Evolutionary conservation across 192 early-diverging fungal species (phyloP).

Genomic region (Podila clonocystis): DNA sequence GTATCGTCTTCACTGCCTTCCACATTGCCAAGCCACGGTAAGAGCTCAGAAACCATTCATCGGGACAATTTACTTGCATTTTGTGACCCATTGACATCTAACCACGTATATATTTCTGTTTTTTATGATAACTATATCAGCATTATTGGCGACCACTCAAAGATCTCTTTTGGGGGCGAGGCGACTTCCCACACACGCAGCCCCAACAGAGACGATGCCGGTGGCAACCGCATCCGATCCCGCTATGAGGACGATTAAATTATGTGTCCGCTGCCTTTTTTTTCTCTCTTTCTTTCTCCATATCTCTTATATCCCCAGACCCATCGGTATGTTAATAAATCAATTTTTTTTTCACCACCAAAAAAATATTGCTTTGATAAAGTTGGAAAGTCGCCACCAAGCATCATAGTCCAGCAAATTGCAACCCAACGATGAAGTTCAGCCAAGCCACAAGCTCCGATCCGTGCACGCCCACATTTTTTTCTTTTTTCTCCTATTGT

Average conservation of each 20-base stretch:
- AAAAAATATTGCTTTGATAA: too few species aligned
- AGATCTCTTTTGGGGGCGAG: conserved; percentile 70
- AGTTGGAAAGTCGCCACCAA: too few species aligned
- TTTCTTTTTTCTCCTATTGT: too few species aligned
- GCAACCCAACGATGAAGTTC: too few species aligned
- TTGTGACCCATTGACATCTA: background rate
- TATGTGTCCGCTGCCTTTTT: background rate
- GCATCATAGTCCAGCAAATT: too few species aligned
- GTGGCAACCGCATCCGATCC: conserved; percentile 46
- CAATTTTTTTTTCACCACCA: background rate
- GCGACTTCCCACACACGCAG: conserved; percentile 52
- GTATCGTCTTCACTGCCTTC: conserved; percentile 86
- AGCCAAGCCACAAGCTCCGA: conserved; percentile 3
- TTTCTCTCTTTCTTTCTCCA: background rate
- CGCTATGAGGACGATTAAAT: conserved; percentile 44
- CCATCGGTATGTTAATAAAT: background rate
- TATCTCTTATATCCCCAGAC: too few species aligned
- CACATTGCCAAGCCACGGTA: conserved; percentile 93
- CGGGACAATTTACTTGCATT: background rate
- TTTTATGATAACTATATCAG: conserved; percentile 18
- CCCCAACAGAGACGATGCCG: conserved; percentile 32
- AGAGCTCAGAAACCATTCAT: background rate
- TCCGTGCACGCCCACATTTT: too few species aligned
- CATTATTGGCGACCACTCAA: conserved; percentile 80
- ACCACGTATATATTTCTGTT: background rate